Base-by-base conservation (phyloP, 2,329 filamentous ascomycete species). In the Zymoseptoria crescenta region DNA sequence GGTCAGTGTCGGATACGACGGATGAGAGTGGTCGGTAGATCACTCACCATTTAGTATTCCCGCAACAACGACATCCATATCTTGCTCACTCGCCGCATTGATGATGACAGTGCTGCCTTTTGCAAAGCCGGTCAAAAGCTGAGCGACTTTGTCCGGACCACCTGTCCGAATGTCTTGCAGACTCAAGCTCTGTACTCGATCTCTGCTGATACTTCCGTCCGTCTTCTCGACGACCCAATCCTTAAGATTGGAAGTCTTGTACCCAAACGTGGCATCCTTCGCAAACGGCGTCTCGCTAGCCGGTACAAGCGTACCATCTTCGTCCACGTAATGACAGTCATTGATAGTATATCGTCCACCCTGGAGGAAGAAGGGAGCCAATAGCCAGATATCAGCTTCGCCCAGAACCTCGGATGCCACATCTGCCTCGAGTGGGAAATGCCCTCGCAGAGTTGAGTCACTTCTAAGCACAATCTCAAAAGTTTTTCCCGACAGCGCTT, bases 331-430 rank as follows among this genome's bases (percentile, higher is more conserved):
- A 65, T 85, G 82, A 0, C 84, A 75, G 65, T 85, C 79, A 28
- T 79, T 67, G 13, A 84, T 81, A 0, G 82, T 85, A 50, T 80
- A 81, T 2, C 83, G 68, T 0, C 83, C 82, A 5, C 83, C 83
- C 63, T 85, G 81, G 3, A 79, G 72, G 67, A 85, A 85, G 68
- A 84, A 84, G 0, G 83, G 83, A 0, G 81, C 81, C 0, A 85
- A 70, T 1, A 85, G 73, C 76, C 81, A 82, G 0, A 77, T 80
- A 62, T 83, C 80, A 0, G 76, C 75, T 1, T 73, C 67, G 0
- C 81, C 81, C 0, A 83, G 73, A 1, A 80, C 77, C 0, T 74
- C 70, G 58, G 35, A 45, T 45, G 77, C 79, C 0, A 78, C 79
- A 55, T 84, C 80, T 0, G 78, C 74, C 65, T 84, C 82, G 0